Conservation (phyloP, 78 protist species). For the Dictyostelium brefeldianum region DNA sequence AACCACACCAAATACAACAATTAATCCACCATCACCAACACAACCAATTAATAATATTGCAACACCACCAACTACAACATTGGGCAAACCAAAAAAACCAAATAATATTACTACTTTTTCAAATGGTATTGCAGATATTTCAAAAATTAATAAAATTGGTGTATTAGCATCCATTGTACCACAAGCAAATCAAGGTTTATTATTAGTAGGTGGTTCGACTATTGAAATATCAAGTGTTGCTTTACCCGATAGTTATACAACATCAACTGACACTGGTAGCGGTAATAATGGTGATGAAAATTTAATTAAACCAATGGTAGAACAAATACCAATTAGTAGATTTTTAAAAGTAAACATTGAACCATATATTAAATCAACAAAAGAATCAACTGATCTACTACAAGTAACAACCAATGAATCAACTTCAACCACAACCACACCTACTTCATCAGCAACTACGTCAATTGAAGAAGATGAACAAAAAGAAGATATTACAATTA, state of each 20-base stretch:
- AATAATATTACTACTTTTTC: background rate
- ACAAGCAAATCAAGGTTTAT: background rate
- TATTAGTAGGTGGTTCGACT: background rate
- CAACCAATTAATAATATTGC: background rate
- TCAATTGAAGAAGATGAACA: background rate
- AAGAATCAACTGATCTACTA: background rate
- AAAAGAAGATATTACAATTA: background rate
- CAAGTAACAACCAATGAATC: background rate
- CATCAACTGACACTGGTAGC: background rate
- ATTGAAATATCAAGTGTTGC: background rate
- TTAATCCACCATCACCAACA: no score
- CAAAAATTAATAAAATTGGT: constrained; percentile 19
- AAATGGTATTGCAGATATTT: background rate
- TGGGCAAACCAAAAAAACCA: background rate
- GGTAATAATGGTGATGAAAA: background rate
- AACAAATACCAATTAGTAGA: background rate
- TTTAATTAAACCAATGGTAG: background rate
- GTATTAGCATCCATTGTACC: background rate
- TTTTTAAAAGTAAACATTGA: constrained; percentile 14
- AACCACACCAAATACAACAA: background rate
- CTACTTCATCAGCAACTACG: background rate
- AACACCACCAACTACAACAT: background rate
- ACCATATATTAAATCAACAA: background rate
- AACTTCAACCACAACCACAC: background rate
- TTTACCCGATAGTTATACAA: background rate